Evolutionary conservation across 192 early-diverging fungal genomes (phyloP).

Genomic region (Funneliformis geosporum): DNA sequence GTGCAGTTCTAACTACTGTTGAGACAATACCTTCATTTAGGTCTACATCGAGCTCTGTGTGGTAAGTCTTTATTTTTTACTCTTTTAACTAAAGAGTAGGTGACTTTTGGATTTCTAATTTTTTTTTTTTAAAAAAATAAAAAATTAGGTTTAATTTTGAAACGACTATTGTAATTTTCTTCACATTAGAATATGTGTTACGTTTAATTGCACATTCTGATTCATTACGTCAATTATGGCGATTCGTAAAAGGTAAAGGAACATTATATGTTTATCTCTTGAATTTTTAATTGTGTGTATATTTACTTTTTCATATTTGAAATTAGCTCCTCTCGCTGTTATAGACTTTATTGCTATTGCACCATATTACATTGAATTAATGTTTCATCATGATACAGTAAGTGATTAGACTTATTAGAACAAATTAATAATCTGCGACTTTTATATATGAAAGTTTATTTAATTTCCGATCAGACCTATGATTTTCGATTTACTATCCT

Average conservation of each 20-base stretch:
- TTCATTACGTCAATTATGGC: slow-evolving; percentile 61
- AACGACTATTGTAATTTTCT: slow-evolving; percentile 68
- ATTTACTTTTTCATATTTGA: not conserved
- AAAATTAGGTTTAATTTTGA: slow-evolving; percentile 64
- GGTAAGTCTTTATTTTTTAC: slow-evolving; percentile 42
- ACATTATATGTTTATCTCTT: not conserved
- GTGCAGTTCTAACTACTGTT: slow-evolving; percentile 72
- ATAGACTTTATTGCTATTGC: slow-evolving; percentile 77
- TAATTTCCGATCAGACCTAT: slow-evolving; percentile 50
- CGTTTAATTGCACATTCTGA: slow-evolving; percentile 75
- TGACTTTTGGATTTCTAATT: not conserved
- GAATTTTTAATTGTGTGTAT: not conserved
- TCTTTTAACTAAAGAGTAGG: slow-evolving; percentile 33
- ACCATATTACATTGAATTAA: slow-evolving; percentile 78
- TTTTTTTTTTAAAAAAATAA: not conserved
- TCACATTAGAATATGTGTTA: slow-evolving; percentile 72
- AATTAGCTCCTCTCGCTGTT: slow-evolving; percentile 60
- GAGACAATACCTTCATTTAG: slow-evolving; percentile 80
- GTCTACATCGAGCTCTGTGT: slow-evolving; percentile 52
- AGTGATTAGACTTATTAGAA: not conserved
- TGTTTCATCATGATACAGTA: slow-evolving; percentile 65
- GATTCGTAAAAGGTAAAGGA: slow-evolving; percentile 51
- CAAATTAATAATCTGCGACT: not conserved
- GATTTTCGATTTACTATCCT: slow-evolving; percentile 84
- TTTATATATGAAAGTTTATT: not conserved